Conservation (phyloP, 2,329 filamentous ascomycete species). For the Fusarium sp. region DNA sequence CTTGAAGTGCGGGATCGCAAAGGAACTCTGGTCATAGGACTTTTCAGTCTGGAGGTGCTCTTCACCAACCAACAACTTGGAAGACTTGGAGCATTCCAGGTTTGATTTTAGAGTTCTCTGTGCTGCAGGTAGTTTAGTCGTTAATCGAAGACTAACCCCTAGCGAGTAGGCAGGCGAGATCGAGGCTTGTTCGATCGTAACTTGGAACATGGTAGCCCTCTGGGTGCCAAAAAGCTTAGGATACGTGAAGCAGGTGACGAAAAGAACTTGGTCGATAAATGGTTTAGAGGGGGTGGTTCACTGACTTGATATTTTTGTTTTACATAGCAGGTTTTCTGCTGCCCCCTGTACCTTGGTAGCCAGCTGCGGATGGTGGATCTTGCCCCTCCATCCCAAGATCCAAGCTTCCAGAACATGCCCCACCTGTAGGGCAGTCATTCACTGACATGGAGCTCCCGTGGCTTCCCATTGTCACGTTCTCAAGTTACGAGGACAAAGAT, state of each 20-base stretch:
- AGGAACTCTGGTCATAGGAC: neutral
- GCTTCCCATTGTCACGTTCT: slow-evolving; percentile 3
- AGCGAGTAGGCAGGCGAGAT: neutral
- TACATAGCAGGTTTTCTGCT: neutral
- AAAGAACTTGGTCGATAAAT: neutral
- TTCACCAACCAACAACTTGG: neutral
- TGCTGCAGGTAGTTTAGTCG: neutral
- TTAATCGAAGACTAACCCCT: neutral
- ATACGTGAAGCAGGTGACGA: neutral
- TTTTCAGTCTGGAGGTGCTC: neutral
- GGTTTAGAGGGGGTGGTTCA: accelerated
- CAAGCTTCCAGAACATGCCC: slow-evolving; percentile 4
- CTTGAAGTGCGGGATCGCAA: too few relatives aligned
- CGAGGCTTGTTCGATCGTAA: neutral
- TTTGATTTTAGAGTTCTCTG: neutral
- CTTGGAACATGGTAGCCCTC: neutral
- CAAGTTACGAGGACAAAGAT: slow-evolving; percentile 5
- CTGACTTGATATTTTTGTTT: neutral
- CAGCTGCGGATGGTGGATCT: neutral
- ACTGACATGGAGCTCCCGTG: neutral
- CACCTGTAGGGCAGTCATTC: neutral
- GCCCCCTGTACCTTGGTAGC: too few relatives aligned
- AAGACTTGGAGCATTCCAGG: neutral
- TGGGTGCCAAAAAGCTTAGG: neutral
- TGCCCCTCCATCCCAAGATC: neutral